phyloP scores from a whole-genome alignment of 176 grass and related monocot genomes.

The Pontederia paniculata region DNA sequence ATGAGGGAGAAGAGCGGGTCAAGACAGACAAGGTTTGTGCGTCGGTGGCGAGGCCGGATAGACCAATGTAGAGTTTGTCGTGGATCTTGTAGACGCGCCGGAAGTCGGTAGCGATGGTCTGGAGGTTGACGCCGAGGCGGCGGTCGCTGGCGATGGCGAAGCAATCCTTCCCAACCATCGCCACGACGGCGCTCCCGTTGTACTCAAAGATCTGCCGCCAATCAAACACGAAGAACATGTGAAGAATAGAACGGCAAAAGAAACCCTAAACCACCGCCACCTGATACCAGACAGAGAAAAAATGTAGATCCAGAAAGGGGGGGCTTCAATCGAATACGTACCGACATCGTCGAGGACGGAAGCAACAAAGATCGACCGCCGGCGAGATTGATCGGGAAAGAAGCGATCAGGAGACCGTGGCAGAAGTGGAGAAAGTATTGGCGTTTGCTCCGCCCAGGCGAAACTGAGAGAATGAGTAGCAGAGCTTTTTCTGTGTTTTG shows the following conservation, averaged over 20 bases:
- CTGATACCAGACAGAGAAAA: background rate
- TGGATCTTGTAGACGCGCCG: constrained; percentile 90
- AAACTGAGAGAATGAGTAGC: no score
- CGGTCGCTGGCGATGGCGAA: constrained; percentile 96
- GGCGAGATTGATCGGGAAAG: background rate
- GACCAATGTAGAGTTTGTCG: constrained; percentile 80
- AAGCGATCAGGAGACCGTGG: background rate
- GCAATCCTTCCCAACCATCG: constrained; percentile 97
- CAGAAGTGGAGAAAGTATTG: no score
- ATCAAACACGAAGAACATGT: no score
- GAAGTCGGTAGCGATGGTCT: constrained; percentile 94
- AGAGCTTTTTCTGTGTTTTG: no score
- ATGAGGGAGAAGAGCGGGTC: background rate
- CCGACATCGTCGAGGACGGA: background rate
- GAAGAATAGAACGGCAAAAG: background rate
- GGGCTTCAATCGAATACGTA: background rate
- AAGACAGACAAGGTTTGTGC: constrained; percentile 60
- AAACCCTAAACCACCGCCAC: background rate
- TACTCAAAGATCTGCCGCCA: constrained; percentile 73
- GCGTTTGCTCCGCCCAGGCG: no score
- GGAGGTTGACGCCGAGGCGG: constrained; percentile 77
- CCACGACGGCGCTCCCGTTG: constrained; percentile 87
- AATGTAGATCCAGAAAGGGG: background rate
- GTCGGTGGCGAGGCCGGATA: constrained; percentile 86
- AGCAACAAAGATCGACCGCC: background rate